Evolutionary conservation across 352 stramenopile species (phyloP).

Genomic region (Globisporangium solare): DNA sequence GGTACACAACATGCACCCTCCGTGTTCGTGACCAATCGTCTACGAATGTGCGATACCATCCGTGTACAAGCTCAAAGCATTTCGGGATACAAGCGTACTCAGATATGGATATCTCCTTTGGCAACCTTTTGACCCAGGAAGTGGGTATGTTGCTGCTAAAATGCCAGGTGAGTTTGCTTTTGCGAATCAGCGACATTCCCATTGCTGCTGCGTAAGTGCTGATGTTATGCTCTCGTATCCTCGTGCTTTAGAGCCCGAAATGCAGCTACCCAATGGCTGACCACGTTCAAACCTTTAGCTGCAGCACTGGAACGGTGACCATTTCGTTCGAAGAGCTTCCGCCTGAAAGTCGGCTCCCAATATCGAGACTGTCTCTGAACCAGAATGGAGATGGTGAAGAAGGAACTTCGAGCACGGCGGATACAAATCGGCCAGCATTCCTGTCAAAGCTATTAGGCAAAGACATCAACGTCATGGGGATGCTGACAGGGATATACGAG

Average conservation of each 20-base stretch:
- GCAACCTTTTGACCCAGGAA: slow-evolving; percentile 74
- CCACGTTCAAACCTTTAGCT: slow-evolving; percentile 82
- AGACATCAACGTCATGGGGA: slow-evolving; percentile 41
- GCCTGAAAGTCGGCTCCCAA: slow-evolving; percentile 38
- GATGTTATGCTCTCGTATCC: background rate
- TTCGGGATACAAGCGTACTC: slow-evolving; percentile 60
- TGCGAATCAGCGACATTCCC: background rate
- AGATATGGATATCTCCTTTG: slow-evolving; percentile 73
- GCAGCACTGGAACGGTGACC: slow-evolving; percentile 56
- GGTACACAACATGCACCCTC: slow-evolving; percentile 72
- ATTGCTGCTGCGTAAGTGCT: background rate
- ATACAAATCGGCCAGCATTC: slow-evolving; percentile 18
- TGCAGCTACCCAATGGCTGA: slow-evolving; percentile 80
- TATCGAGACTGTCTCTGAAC: slow-evolving; percentile 27
- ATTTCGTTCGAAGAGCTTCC: slow-evolving; percentile 83
- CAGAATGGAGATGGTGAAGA: slow-evolving; percentile 25
- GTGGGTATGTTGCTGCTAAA: slow-evolving; percentile 62
- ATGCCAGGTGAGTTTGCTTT: slow-evolving; percentile 63
- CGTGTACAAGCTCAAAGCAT: slow-evolving; percentile 68
- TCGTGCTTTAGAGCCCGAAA: slow-evolving; percentile 52
- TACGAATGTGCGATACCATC: slow-evolving; percentile 50
- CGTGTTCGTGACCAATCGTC: slow-evolving; percentile 49
- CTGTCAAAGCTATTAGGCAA: slow-evolving; percentile 21
- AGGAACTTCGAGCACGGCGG: slow-evolving; percentile 15
- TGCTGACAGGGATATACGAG: slow-evolving; percentile 33